These are phyloP conservation scores for Ciborinia camelliae DNA, from an alignment of 2,329 filamentous ascomycete genomes.

Conservation along the genomic window DNA sequence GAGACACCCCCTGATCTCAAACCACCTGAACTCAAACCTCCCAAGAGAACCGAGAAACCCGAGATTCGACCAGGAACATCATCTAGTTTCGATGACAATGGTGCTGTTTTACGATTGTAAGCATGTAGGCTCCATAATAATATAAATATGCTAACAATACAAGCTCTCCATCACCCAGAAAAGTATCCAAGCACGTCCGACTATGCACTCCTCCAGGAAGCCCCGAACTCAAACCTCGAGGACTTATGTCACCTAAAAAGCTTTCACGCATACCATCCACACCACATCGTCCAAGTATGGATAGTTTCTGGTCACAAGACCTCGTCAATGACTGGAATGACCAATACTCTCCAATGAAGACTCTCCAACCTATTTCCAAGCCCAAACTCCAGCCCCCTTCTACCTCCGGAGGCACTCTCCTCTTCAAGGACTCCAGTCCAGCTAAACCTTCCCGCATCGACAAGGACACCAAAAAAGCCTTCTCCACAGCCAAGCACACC, in stretches of 20 bases:
- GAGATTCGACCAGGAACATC: conserved; percentile 17
- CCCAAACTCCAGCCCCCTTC: conserved; percentile 19
- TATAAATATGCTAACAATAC: conserved; percentile 7
- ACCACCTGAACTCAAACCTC: conserved; percentile 20
- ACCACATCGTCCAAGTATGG: conserved; percentile 51
- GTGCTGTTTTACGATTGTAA: conserved; percentile 17
- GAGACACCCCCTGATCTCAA: not conserved
- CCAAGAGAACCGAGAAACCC: conserved; percentile 3
- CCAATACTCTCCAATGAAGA: conserved; percentile 52
- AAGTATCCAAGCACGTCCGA: conserved; percentile 26
- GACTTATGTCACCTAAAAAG: conserved; percentile 34
- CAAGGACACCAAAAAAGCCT: conserved; percentile 53
- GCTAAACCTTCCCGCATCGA: conserved; percentile 39
- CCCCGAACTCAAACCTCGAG: conserved; percentile 27
- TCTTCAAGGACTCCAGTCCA: conserved; percentile 26
- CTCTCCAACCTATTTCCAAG: conserved; percentile 40
- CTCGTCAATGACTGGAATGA: conserved; percentile 63
- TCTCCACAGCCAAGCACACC: conserved; percentile 58
- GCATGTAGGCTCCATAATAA: not conserved
- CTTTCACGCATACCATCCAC: conserved; percentile 49
- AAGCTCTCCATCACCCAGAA: conserved; percentile 31
- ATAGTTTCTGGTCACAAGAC: conserved; percentile 59
- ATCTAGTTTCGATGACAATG: conserved; percentile 15
- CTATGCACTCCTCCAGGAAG: conserved; percentile 34
- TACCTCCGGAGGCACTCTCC: not conserved